Percentiles rank a stretch among this genome's conserved stretches.
Conservation (phyloP, 2,329 filamentous ascomycete species). For the Colletotrichum graminicola region DNA sequence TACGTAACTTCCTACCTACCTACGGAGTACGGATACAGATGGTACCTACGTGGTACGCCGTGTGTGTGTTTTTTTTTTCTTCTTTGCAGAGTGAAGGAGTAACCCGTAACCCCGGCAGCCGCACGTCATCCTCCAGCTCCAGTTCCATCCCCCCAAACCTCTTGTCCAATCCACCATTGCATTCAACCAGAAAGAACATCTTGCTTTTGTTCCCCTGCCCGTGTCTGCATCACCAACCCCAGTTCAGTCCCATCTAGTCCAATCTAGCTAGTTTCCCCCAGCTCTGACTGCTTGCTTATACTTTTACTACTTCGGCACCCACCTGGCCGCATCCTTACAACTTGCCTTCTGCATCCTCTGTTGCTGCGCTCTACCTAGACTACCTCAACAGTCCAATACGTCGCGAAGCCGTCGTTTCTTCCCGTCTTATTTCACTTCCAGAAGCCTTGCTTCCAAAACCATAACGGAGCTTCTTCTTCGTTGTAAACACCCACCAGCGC, state of each 20-base stretch:
- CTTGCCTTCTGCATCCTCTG: slow-evolving; percentile 2
- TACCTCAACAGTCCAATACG: neutral
- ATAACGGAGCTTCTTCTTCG: neutral
- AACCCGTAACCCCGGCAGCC: slow-evolving; percentile 36
- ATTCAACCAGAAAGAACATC: slow-evolving; percentile 9
- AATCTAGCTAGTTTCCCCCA: neutral
- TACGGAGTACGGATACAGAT: no score
- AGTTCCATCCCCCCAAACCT: neutral
- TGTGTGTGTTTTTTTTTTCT: neutral
- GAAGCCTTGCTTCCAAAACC: neutral
- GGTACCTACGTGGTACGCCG: neutral
- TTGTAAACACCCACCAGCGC: neutral
- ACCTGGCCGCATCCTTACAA: neutral
- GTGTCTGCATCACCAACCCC: slow-evolving; percentile 11
- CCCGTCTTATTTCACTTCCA: neutral
- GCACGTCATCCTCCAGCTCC: slow-evolving; percentile 36
- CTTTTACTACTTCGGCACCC: neutral
- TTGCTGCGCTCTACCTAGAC: neutral
- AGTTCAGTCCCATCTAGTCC: neutral
- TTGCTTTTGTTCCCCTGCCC: neutral
- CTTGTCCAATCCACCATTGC: neutral
- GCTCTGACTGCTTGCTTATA: neutral
- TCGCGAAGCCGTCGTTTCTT: neutral
- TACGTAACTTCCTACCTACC: no score
- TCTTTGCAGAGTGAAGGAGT: slow-evolving; percentile 1